A percentile compares a stretch with the other conserved stretches of the same genome.
Conservation (phyloP, 306 rosid genomes). For the Corylus heterophylla region DNA sequence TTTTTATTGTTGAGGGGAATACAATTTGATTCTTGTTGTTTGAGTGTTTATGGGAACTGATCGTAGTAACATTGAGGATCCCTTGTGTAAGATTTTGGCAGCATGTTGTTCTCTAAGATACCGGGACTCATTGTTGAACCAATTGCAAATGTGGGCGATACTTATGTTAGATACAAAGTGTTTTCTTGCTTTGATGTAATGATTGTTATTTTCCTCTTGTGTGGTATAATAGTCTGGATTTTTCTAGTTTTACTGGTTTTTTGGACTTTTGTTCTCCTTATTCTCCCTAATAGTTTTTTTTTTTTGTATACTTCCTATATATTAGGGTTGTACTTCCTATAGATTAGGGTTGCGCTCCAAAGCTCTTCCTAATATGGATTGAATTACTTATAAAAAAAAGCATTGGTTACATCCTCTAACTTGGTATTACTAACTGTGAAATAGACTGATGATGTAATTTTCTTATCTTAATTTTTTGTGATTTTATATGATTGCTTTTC, state of each 20-base stretch:
- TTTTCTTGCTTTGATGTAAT: not conserved
- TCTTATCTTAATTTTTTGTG: not conserved
- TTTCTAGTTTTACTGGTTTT: too few species aligned
- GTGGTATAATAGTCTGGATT: not conserved
- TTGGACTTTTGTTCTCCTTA: too few species aligned
- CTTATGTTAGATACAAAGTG: not conserved
- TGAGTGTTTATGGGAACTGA: not conserved
- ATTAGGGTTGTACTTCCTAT: too few species aligned
- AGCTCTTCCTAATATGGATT: too few species aligned
- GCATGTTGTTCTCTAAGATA: not conserved
- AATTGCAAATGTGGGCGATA: not conserved
- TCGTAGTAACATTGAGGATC: not conserved
- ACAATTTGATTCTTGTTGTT: not conserved
- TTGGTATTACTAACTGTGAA: not conserved
- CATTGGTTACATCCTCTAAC: not conserved
- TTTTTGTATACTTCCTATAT: too few species aligned
- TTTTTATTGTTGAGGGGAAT: not conserved
- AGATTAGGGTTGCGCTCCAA: too few species aligned
- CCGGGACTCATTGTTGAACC: not conserved
- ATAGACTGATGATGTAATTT: not conserved
- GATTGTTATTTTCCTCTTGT: not conserved
- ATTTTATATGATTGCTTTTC: constrained; percentile 19
- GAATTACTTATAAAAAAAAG: too few species aligned
- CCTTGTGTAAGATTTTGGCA: not conserved
- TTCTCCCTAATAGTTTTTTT: too few species aligned